Evolutionary conservation across 306 rosid genomes (phyloP), one percentile per base, ranked within the genome.

Genomic region (Boehmeria nivea): DNA sequence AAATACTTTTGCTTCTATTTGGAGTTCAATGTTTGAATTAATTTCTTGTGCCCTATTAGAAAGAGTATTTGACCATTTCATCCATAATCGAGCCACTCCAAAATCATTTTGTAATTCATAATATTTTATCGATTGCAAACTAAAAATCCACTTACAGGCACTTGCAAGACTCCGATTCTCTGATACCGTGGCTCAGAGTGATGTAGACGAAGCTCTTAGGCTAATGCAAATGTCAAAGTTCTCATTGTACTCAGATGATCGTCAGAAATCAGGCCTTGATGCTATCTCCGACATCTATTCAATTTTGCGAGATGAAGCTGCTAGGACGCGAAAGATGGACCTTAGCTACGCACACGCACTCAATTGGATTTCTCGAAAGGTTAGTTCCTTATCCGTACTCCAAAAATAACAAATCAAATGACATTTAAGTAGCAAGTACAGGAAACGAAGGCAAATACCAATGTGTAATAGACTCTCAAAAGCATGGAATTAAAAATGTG

Each of bases 161-260:
- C 75, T 93, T 58, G 99, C 95, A 50, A 87, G 99, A 71, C 96
- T 93, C 43, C 81, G 99, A 34, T 85, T 87, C 61, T 77, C 96
- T 55, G 89, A 77, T 59, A 75, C 83, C 8, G 88, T 93, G 67
- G 99, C 89, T 72, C 99, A 91, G 74, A 87, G 96, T 70, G 99
- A 91, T 3, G 99, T 91, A 64, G 99, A 91, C 8, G 99, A 93
- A 70, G 95, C 96, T 25, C 76, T 93, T 63, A 77, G 99, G 69
- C 72, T 93, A 72, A 93, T 93, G 99, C 96, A 93, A 75, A 87
- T 93, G 99, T 93, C 96, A 3, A 87, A 93, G 67, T 93, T 93
- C 74, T 93, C 99, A 39, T 61, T 93, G 67, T 93, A 93, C 71
- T 87, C 99, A 0, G 95, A 87, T 2, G 99, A 91, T 60, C 99